Evolutionary conservation across 2,329 filamentous ascomycete species (phyloP), one percentile per base, ranked within the genome.

Genomic region (Passalora sequoiae): DNA sequence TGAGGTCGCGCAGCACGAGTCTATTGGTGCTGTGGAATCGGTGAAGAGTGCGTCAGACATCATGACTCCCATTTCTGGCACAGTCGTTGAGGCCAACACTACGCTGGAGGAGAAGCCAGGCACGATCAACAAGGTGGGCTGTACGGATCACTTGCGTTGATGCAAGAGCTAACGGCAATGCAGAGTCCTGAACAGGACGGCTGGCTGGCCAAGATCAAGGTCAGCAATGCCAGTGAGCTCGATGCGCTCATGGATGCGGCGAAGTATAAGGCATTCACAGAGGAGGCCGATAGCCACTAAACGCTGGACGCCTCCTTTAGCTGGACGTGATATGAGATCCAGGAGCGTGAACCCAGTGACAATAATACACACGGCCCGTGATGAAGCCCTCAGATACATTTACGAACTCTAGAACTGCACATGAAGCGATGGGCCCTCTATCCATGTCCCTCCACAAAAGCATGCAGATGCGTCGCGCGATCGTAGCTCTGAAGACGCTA

Each of bases 21-120:
- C 84, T 53, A 85, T 97, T 57, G 92, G 92, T 56, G 89, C 91
- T 48, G 91, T 98, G 58, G 92, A 98, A 74, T 96, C 89, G 2
- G 92, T 98, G 68, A 98, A 98, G 77, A 92, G 85, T 51, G 92
- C 92, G n/a, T 91, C 87, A 52, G 92, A 98, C 66, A 95, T 98
- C 74, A 84, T 95, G 71, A 83, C 88, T 10, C 92, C 92, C 13
- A 78, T 96, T 55, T 71, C 76, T 40, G 91, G 91, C 63, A 84
- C 72, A 56, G 80, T 98, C 49, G 75, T 79, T 27, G 78, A 84
- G 61, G 75, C 82, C 60, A 98, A 98, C 72, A 62, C 63, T 8
- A 63, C 73, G 47, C 77, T 98, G 50, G 86, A 94, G 67, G 84
- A 92, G 67, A 89, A 85, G 73, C 91, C 92, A 16, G 78, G 78